phyloP scores from a whole-genome alignment of 2,329 filamentous ascomycete genomes.

The Acarospora socialis region DNA sequence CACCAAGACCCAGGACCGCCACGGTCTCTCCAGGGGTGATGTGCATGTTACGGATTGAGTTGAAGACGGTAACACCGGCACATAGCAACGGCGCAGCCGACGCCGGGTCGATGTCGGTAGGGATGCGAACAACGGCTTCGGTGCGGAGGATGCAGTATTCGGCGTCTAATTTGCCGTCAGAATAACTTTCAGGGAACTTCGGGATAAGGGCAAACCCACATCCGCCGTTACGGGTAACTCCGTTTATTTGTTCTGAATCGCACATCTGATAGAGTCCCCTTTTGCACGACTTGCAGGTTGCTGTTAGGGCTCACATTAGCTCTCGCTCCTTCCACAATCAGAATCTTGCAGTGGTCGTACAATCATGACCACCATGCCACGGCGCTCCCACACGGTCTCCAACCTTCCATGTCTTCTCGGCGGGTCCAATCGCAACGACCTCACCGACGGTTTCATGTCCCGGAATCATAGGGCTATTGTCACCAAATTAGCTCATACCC shows the following conservation, averaged over 20 bases:
- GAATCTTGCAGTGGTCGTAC: constrained; percentile 9
- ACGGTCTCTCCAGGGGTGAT: constrained; percentile 32
- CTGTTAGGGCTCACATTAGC: neutral
- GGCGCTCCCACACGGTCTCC: constrained; percentile 54
- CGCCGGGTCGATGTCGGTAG: constrained; percentile 32
- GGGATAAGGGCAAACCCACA: constrained; percentile 27
- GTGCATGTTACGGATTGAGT: constrained; percentile 35
- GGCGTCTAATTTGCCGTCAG: constrained; percentile 18
- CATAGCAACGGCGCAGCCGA: constrained; percentile 34
- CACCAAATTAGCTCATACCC: neutral
- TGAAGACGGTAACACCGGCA: constrained; percentile 39
- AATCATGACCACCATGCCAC: constrained; percentile 49
- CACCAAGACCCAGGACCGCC: constrained; percentile 39
- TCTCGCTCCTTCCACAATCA: neutral
- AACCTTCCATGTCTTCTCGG: constrained; percentile 43
- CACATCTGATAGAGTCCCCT: constrained; percentile 56
- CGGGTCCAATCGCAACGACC: constrained; percentile 45
- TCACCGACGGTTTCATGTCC: constrained; percentile 62
- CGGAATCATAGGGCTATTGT: constrained; percentile 40
- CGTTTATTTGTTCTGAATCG: constrained; percentile 47
- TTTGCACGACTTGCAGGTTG: constrained; percentile 46
- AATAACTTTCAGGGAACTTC: neutral
- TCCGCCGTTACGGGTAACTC: constrained; percentile 51
- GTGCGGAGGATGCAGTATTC: constrained; percentile 25
- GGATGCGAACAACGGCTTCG: constrained; percentile 32